Base-by-base conservation (phyloP, 768 basidiomycete species). In the Clavulina sp. region DNA sequence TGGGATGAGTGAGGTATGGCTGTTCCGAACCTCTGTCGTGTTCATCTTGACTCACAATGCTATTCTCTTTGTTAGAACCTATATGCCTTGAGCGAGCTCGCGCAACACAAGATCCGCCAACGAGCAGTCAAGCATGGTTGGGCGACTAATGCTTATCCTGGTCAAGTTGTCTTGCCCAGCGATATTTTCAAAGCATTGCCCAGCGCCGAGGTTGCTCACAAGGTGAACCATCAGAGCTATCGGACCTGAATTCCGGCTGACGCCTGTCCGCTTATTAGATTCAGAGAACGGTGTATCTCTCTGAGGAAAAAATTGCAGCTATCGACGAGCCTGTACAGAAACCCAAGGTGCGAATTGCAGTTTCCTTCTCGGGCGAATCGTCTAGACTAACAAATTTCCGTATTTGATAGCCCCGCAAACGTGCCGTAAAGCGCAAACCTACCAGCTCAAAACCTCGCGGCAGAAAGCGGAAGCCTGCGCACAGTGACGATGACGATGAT, bases 41-140 rank as follows among this genome's bases (percentile, higher is more conserved):
- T 29, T 31, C 31, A 26, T 29, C 16, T 23, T 36, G 5, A 31
- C 5, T 38, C 33, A 48, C 41, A 18, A 19, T 5, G 50, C 52
- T 34, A 24, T 26, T n/a, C 9, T 52, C 33, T 55, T 21, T 6
- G 5, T 50, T 43, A 95, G 92, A 84, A 87, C 62, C 69, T 99
- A 36, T 97, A 95, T 60, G 72, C 78, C 5, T 70, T 87, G 53
- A 79, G 84, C 57, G 95, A 99, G 59, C 71, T 97, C 5, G 81
- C 93, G 0, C 87, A 95, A 64, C 77, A 86, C 58, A 67, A 95
- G 31, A 81, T 96, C 64, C 83, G 80, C 59, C 66, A 70, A 1
- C 73, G 75, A n/a, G 59, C 59, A 4, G 68, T 76, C 31, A 52
- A 65, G 13, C 75, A 81, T 52, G 72, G 73, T 2, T 96, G 92